phyloP scores from a whole-genome alignment of 345 rosid species.

The Stellera chamaejasme region DNA sequence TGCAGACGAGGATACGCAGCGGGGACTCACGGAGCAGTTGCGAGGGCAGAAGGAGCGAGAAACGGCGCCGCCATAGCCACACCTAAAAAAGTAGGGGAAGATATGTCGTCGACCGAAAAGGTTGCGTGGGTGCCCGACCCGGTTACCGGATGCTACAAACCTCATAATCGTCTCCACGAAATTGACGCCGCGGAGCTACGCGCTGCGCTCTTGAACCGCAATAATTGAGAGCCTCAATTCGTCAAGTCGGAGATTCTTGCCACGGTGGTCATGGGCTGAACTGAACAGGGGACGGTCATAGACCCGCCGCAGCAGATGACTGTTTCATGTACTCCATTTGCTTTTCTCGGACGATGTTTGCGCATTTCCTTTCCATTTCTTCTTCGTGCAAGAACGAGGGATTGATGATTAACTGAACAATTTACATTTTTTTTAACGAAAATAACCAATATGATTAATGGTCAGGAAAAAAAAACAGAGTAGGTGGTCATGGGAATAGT shows the following conservation, averaged over 20 bases:
- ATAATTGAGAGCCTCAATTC: constrained; percentile 2
- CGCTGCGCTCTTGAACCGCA: constrained; percentile 32
- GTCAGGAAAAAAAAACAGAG: no score
- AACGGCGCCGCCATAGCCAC: constrained; percentile 8
- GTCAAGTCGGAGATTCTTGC: neutral
- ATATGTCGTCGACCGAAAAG: constrained; percentile 24
- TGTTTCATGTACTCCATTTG: no score
- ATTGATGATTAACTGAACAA: neutral
- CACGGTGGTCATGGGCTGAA: no score
- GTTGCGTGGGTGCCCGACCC: constrained; percentile 70
- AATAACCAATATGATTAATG: no score
- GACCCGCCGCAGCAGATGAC: no score
- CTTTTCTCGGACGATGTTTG: no score
- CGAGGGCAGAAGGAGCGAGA: constrained; percentile 14
- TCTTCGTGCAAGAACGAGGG: neutral
- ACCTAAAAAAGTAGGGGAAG: constrained; percentile 40
- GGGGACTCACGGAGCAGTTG: constrained; percentile 20
- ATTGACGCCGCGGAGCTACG: constrained; percentile 55
- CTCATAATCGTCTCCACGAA: constrained; percentile 43
- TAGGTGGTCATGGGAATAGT: no score
- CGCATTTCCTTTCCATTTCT: no score
- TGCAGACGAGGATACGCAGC: constrained; percentile 34
- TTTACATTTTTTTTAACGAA: no score
- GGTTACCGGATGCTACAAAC: constrained; percentile 56
- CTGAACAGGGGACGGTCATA: no score